These are phyloP conservation scores for Colletotrichum liaoningense DNA, from an alignment of 2,329 filamentous ascomycete species.

Conservation along the genomic window DNA sequence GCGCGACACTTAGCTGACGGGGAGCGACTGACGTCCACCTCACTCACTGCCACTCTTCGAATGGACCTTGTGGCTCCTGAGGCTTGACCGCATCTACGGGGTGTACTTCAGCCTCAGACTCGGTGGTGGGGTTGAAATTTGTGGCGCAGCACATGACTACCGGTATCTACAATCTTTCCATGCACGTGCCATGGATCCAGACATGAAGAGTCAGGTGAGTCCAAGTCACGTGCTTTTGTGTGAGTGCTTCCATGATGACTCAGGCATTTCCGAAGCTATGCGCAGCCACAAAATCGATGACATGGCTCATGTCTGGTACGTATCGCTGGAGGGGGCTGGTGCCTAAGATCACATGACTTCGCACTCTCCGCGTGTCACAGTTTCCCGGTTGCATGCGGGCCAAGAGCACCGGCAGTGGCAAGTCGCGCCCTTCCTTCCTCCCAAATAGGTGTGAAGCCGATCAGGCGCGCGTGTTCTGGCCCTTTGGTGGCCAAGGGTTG, in stretches of 20 bases:
- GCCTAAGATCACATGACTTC: conserved; percentile 52
- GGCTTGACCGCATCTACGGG: conserved; percentile 36
- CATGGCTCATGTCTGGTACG: neutral
- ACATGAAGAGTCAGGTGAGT: neutral
- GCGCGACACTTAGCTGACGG: conserved; percentile 13
- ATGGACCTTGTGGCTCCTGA: conserved; percentile 19
- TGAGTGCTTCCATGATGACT: neutral
- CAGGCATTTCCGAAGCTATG: neutral
- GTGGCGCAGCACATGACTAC: neutral
- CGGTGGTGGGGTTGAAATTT: too few species aligned
- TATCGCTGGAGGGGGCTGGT: conserved; percentile 39
- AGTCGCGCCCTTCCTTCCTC: conserved; percentile 37
- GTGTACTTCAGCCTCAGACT: neutral
- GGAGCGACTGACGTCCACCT: conserved; percentile 31
- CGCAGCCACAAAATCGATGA: neutral
- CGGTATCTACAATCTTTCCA: too few species aligned
- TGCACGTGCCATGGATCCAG: too few species aligned
- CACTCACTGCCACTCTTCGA: too few species aligned
- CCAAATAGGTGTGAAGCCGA: neutral
- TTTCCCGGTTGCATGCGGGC: conserved; percentile 11
- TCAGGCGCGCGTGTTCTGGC: neutral
- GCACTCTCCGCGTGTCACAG: conserved; percentile 47
- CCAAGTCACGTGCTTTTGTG: neutral
- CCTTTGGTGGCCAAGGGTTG: neutral
- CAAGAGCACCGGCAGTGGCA: conserved; percentile 32